Evolutionary conservation across 768 basidiomycete species (phyloP), one percentile per base, ranked within the genome.

Genomic region (Mycena sanguinolenta): DNA sequence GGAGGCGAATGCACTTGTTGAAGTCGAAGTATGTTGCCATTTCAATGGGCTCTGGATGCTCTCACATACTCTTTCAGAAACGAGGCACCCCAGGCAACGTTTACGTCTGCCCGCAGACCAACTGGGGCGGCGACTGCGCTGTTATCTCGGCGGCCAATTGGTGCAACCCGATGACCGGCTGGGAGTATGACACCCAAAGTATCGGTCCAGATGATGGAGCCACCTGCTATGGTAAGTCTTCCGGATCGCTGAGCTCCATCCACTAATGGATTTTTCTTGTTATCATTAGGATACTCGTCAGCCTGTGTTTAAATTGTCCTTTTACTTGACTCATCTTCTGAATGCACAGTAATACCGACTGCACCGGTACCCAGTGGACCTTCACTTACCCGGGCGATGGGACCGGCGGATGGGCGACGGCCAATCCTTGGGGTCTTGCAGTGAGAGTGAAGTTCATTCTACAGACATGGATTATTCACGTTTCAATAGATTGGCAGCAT

Each of bases 311-410:
- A 16, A 23, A 2, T 14, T 6, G 36, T 19, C 42, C 6, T 23
- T 49, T 49, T 49, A 13, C 14, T 23, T 23, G 23, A 23, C 46
- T 8, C 46, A 49, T 23, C 7, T 49, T n/a, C 3, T 23, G 4
- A 19, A 46, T n/a, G n/a, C n/a, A n/a, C n/a, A 23, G 8, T 17
- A 42, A 42, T 4, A 17, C 42, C 42, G 16, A 42, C 19, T 42
- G 12, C 46, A 7, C 9, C 8, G 58, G 36, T 14, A 42, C 58
- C 12, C 2, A 7, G 0, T 44, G 58, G 58, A 59, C 25, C 16
- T 59, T 59, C 39, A 21, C 27, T 3, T 59, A 44, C 58, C 58
- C 58, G 1, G 58, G 58, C 25, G 58, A 59, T 21, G n/a, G 14
- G 2, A 59, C 58, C 17, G 58, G 58, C 3, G 58, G 39, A 2